Base-by-base conservation (phyloP, 78 protist species). In the Thecamonas trahens region DNA sequence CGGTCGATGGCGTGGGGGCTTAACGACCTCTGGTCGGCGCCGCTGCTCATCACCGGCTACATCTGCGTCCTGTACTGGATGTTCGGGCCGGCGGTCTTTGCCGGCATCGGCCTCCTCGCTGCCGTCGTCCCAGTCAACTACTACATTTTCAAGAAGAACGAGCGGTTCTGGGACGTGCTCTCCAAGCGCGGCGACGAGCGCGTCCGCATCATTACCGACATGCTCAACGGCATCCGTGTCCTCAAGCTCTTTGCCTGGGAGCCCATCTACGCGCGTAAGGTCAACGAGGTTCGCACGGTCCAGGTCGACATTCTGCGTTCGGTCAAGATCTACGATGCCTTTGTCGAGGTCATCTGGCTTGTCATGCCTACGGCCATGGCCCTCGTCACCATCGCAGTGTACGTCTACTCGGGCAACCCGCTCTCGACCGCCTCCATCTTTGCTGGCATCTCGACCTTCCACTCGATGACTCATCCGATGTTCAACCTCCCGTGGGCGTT, bases 201-300 rank as follows among this genome's bases (percentile, higher is more conserved):
- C 45, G 75, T 64, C 3, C 52, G 59, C 24, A 61, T 79, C 9
- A 76, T 82, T 29, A 76, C 73, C 50, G 87, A 82, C 66, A 59
- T 93, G 28, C 77, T 88, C 35, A 47, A 50, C 58, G 87, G 88
- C 26, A 84, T 88, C 55, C 68, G 70, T 31, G 86, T 88, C 2
- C 72, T 88, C 80, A 87, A 87, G 71, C 63, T 82, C 14, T 82
- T 68, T 35, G 72, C 87, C 14, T 87, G 93, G 93, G 93, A 87
- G 55, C 58, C 58, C 39, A 42, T 70, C 2, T 87, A 78, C 31
- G 50, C 61, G 63, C 40, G 45, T 22, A 68, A 52, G 20, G 70
- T 87, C 37, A 7, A 26, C 26, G 61, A 55, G 31, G 57, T 66
- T 22, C 61, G 80, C 4, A 4, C 22, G 24, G 49, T 7, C 53